A percentile compares a stretch with the other conserved stretches of the same genome.
Evolutionary conservation across 768 basidiomycete species (phyloP).

Genomic region (Nidula microcarpa): DNA sequence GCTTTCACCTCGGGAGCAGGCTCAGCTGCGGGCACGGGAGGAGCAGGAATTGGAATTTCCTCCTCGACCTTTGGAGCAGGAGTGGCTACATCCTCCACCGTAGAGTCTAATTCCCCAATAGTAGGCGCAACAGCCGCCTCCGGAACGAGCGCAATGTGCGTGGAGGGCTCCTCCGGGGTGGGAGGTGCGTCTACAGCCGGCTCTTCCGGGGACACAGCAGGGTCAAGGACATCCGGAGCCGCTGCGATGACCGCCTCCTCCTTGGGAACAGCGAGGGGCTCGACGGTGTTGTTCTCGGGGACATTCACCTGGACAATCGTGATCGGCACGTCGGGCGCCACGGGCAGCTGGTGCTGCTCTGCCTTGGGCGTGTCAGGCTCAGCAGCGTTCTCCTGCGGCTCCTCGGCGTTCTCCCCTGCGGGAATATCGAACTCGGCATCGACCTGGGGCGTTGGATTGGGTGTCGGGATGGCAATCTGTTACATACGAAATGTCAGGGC

Average conservation of each 20-base stretch:
- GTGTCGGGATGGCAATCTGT: conserved; percentile 25
- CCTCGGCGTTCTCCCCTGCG: neutral
- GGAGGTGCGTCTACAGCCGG: neutral
- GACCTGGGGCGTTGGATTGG: conserved; percentile 2
- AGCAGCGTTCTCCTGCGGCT: conserved; percentile 15
- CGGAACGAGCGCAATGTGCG: neutral
- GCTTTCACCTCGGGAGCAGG: conserved; percentile 4
- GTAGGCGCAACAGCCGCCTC: neutral
- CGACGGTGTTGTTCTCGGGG: conserved; percentile 28
- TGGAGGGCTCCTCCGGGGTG: neutral
- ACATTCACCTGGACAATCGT: conserved; percentile 37
- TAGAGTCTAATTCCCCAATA: neutral
- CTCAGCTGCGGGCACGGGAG: conserved; percentile 1
- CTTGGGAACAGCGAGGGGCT: neutral
- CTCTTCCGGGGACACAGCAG: neutral
- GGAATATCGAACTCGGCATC: neutral
- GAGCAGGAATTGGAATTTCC: neutral
- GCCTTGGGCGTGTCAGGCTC: conserved; percentile 19
- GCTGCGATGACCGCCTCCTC: neutral
- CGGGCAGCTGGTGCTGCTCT: conserved; percentile 6
- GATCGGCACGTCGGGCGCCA: conserved; percentile 31
- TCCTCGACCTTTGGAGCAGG: neutral
- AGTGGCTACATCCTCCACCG: neutral
- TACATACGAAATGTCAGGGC: conserved; percentile 1
- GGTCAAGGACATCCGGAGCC: neutral